phyloP scores from a whole-genome alignment of 371 early-diverging fungal species.

The Rhizopus stolonifer region DNA sequence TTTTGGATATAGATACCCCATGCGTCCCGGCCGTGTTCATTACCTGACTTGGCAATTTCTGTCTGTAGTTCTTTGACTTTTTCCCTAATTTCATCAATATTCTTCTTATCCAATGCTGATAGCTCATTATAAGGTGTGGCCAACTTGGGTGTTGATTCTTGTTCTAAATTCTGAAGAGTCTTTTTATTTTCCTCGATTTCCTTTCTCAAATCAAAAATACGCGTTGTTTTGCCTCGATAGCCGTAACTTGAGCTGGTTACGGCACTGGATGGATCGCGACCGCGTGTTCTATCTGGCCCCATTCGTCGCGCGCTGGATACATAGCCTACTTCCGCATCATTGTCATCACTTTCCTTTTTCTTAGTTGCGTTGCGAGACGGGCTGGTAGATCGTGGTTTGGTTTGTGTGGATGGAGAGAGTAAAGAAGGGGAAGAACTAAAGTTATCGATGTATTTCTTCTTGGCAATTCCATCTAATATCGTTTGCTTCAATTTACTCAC shows the following conservation, averaged over 20 bases:
- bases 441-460: conserved; percentile 38
- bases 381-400: conserved; percentile 26
- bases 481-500: conserved; percentile 56
- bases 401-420: conserved; percentile 14
- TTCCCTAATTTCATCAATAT: conserved; percentile 39
- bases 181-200: conserved; percentile 55
- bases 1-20: conserved; percentile 42
- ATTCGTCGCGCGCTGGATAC: conserved; percentile 63
- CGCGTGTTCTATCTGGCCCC: conserved; percentile 54
- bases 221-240: conserved; percentile 48
- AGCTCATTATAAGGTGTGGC: conserved; percentile 30
- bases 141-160: conserved; percentile 23
- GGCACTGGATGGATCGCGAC: conserved; percentile 23
- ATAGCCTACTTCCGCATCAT: conserved; percentile 51
- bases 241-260: conserved; percentile 32
- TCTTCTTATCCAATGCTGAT: conserved; percentile 34
- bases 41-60: conserved; percentile 35
- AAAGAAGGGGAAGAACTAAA: conserved; percentile 36
- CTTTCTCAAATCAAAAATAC: conserved; percentile 58
- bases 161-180: conserved; percentile 24
- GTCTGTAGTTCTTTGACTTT: conserved; percentile 47
- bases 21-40: conserved; percentile 31
- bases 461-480: conserved; percentile 50
- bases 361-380: conserved; percentile 12
- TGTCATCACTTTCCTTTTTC: conserved; percentile 19